These are phyloP conservation scores for Herpotrichia juniperi DNA, from an alignment of 2,329 filamentous ascomycete genomes.

Conservation along the genomic window DNA sequence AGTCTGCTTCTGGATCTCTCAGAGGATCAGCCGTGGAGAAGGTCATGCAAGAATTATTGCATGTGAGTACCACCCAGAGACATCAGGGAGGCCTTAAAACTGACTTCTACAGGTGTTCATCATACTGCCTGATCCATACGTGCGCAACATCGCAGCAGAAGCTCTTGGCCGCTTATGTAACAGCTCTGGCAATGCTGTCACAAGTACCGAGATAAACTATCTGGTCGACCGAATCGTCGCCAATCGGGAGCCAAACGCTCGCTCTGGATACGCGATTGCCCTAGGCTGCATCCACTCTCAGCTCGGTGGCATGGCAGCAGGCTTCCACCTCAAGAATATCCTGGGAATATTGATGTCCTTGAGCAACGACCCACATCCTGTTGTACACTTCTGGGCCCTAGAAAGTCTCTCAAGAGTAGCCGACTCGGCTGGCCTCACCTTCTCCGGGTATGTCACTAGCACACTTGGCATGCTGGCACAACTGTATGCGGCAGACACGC, in stretches of 20 bases:
- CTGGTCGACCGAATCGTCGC: constrained; percentile 92
- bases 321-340: constrained; percentile 95
- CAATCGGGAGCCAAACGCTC: constrained; percentile 89
- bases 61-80: constrained; percentile 63
- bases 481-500: constrained; percentile 87
- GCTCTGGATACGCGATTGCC: constrained; percentile 93
- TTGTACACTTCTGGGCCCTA: constrained; percentile 95
- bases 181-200: constrained; percentile 84
- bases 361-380: constrained; percentile 91
- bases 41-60: constrained; percentile 70
- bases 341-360: constrained; percentile 98
- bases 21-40: constrained; percentile 79
- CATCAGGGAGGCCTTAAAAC: not conserved
- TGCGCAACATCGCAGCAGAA: constrained; percentile 84
- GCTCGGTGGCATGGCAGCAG: constrained; percentile 96
- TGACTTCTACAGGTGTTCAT: constrained; percentile 67
- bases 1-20: constrained; percentile 73
- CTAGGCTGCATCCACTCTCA: constrained; percentile 93
- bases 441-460: constrained; percentile 86
- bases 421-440: constrained; percentile 90
- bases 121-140: constrained; percentile 80
- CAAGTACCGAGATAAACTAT: constrained; percentile 86
- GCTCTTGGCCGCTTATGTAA: constrained; percentile 86
- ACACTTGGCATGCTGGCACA: constrained; percentile 94
- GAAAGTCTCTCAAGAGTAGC: constrained; percentile 86